Base-by-base conservation (phyloP, 2,329 filamentous ascomycete genomes). In the Eutypella sp. region DNA sequence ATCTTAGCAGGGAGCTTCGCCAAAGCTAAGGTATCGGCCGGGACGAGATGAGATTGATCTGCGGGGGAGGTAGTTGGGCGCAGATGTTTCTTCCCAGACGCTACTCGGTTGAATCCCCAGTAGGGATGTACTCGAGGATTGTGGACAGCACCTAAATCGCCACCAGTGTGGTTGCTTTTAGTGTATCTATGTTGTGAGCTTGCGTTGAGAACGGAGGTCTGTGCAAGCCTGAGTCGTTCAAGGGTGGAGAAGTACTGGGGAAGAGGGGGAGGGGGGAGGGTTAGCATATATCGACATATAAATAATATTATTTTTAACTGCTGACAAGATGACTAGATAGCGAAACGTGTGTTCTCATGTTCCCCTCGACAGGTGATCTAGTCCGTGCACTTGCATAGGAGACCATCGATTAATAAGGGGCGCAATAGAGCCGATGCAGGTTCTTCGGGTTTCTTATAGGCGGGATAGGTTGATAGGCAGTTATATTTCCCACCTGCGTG, bases 1-100 rank as follows among this genome's bases (percentile, higher is more conserved):
- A 87, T 71, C 57, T 85, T 87, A 51, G 81, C 75, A 16, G 85
- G 84, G 34, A 88, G 70, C 16, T 78, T 78, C 36, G 82, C 70
- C 59, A 83, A 87, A 73, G 82, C 86, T 52, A 78, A 72, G 46
- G 74, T 75, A 55, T 84, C 79, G 36, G 72, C 70, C 49, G 73
- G 72, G 41, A 72, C 65, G 44, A 67, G 48, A 18, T 54, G 54
- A 42, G 49, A 37, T 39, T 42, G 51, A 41, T 40, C 46, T 5
- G 48, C 37, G 15, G 56, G 56, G 25, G 57, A 48, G 19, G 55
- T 56, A 29, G 40, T 52, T 29, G 55, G 52, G 9, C 53, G 49
- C 18, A 41, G 47, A 19, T 49, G 36, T 38, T 45, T 38, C 37
- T 42, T 50, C 39, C 40, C 22, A 43, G 47, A 44, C 40, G 46